A percentile compares a stretch with the other conserved stretches of the same genome.
These are phyloP conservation scores for Phellinidium pouzarii DNA, from an alignment of 1,284 basidiomycete genomes.

Conservation along the genomic window DNA sequence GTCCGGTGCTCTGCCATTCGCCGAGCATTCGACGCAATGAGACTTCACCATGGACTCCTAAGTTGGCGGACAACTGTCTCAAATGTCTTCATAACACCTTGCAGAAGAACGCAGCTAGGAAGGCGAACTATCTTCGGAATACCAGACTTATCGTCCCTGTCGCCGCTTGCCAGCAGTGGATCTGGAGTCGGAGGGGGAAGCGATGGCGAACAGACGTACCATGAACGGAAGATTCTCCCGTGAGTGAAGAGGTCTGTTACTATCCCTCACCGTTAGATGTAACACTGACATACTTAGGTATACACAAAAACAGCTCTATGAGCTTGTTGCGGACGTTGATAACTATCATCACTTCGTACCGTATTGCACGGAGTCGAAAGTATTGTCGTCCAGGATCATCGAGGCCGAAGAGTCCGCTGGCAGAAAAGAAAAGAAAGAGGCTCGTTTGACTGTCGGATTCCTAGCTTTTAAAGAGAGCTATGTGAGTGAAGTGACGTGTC, in stretches of 20 bases:
- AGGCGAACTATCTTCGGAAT: slow-evolving; percentile 33
- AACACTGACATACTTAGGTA: slow-evolving; percentile 42
- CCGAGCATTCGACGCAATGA: background rate
- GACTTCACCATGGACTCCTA: background rate
- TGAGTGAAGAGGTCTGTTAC: slow-evolving; percentile 36
- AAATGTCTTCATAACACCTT: background rate
- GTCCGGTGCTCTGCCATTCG: background rate
- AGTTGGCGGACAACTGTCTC: background rate
- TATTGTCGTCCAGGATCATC: slow-evolving; percentile 40
- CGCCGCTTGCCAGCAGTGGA: slow-evolving; percentile 29
- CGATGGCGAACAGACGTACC: slow-evolving; percentile 36
- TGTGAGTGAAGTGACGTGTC: slow-evolving; percentile 76
- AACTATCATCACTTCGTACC: slow-evolving; percentile 87
- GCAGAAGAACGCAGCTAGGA: background rate
- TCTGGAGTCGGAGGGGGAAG: slow-evolving; percentile 21
- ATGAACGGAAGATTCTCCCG: slow-evolving; percentile 73
- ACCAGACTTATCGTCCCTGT: slow-evolving; percentile 34
- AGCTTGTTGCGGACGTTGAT: slow-evolving; percentile 81
- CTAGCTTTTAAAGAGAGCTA: slow-evolving; percentile 85
- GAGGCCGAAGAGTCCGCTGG: slow-evolving; percentile 16
- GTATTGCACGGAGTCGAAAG: slow-evolving; percentile 76
- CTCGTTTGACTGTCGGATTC: slow-evolving; percentile 87
- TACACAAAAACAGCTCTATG: slow-evolving; percentile 72
- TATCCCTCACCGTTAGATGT: slow-evolving; percentile 10
- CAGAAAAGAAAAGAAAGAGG: slow-evolving; percentile 56